Evolutionary conservation across 169 alveolate genomes (phyloP).

Genomic region (Sarcocystis neurona): DNA sequence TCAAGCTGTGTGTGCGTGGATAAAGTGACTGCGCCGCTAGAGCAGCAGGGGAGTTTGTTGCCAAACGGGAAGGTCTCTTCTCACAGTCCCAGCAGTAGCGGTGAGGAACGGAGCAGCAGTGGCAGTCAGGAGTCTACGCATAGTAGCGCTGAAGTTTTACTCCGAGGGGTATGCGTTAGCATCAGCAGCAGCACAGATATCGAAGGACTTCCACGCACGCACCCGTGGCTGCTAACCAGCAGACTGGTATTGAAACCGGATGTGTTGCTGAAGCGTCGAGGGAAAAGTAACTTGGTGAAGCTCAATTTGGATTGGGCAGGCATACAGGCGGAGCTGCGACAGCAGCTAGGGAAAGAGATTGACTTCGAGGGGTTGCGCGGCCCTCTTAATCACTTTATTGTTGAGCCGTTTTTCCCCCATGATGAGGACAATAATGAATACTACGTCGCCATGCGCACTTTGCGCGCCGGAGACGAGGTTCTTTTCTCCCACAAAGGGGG

Average conservation of each 20-base stretch:
- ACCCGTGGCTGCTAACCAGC: conserved; percentile 53
- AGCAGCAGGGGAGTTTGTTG: neutral
- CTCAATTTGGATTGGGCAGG: conserved; percentile 31
- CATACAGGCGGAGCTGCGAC: conserved; percentile 15
- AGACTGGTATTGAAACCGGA: conserved; percentile 69
- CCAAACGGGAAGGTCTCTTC: neutral
- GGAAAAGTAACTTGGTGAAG: conserved; percentile 67
- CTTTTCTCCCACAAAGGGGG: conserved; percentile 65
- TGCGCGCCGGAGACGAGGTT: conserved; percentile 65
- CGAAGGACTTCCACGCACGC: neutral
- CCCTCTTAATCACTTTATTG: conserved; percentile 64
- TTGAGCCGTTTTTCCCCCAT: conserved; percentile 64
- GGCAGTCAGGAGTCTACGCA: neutral
- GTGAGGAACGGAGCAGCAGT: neutral
- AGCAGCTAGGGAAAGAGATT: neutral
- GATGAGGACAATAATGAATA: conserved; percentile 52
- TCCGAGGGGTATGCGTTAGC: conserved; percentile 30
- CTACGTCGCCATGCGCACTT: conserved; percentile 64
- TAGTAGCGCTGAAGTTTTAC: too few species aligned
- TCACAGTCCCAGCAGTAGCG: neutral
- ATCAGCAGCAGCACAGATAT: conserved; percentile 3
- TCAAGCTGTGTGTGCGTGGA: neutral
- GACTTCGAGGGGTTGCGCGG: conserved; percentile 57
- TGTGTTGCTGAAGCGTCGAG: conserved; percentile 71
- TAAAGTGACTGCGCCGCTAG: neutral